Percentiles rank a stretch among this genome's conserved stretches.
phyloP scores from a whole-genome alignment of 768 basidiomycete genomes.

The Leccinum boreale region DNA sequence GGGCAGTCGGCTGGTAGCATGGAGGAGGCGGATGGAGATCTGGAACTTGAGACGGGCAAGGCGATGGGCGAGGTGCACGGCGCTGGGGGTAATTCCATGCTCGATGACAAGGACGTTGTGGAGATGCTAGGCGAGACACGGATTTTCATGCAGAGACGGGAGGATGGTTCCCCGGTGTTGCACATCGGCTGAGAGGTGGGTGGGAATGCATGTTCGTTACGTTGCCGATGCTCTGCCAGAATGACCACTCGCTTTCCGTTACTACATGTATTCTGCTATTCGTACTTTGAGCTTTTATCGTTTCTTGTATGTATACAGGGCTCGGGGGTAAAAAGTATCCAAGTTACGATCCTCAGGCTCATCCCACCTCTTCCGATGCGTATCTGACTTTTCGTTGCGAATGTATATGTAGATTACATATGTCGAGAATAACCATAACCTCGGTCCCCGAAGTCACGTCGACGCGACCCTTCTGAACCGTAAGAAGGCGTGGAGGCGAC shows the following conservation, averaged over 20 bases:
- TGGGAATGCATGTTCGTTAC: background rate
- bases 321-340: too few species aligned
- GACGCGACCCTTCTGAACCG: too few species aligned
- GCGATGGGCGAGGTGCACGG: background rate
- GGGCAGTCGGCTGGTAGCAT: background rate
- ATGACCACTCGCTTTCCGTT: background rate
- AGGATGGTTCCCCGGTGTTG: conserved; percentile 19
- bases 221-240: background rate
- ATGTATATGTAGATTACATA: too few species aligned
- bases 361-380: too few species aligned
- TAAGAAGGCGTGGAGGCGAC: too few species aligned
- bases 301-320: too few species aligned
- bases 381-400: too few species aligned
- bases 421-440: too few species aligned
- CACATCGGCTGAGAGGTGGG: conserved; percentile 11
- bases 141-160: conserved; percentile 16
- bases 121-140: conserved; percentile 6
- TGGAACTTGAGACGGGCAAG: background rate
- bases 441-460: too few species aligned
- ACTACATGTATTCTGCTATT: background rate
- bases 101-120: background rate
- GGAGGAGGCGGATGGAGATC: background rate
- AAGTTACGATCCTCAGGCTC: too few species aligned
- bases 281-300: too few species aligned
- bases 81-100: background rate